Evolutionary conservation across 345 rosid genomes (phyloP).

Genomic region (Moringa oleifera): DNA sequence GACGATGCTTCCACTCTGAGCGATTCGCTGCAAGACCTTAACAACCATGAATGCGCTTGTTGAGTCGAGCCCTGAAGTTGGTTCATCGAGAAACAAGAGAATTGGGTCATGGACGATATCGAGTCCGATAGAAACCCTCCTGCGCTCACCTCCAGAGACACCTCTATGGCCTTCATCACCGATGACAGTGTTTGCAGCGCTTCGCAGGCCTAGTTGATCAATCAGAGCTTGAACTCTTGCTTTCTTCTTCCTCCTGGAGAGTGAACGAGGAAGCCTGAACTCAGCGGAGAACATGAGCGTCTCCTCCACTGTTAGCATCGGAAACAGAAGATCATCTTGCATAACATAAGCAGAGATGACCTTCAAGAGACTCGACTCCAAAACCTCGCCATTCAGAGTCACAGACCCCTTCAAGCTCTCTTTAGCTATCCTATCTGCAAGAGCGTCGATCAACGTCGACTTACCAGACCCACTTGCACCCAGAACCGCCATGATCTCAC

Average conservation of each 20-base stretch:
- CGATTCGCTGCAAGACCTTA: slow-evolving; percentile 81
- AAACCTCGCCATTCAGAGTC: slow-evolving; percentile 65
- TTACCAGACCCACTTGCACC: slow-evolving; percentile 97
- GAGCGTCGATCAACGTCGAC: slow-evolving; percentile 85
- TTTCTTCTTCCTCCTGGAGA: slow-evolving; percentile 60
- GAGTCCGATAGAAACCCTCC: slow-evolving; percentile 81
- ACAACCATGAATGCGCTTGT: slow-evolving; percentile 95
- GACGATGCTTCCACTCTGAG: slow-evolving; percentile 85
- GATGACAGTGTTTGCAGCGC: slow-evolving; percentile 76
- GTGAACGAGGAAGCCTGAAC: slow-evolving; percentile 85
- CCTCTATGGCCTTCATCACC: slow-evolving; percentile 98
- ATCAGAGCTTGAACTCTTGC: slow-evolving; percentile 83
- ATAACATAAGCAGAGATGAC: slow-evolving; percentile 91
- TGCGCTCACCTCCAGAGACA: slow-evolving; percentile 84
- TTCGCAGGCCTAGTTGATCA: slow-evolving; percentile 74
- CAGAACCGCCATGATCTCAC: slow-evolving; percentile 88
- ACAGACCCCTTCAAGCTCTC: slow-evolving; percentile 75
- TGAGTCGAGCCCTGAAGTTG: slow-evolving; percentile 92
- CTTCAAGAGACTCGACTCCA: slow-evolving; percentile 69
- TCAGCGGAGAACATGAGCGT: slow-evolving; percentile 93
- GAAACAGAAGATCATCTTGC: slow-evolving; percentile 94
- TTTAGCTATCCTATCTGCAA: slow-evolving; percentile 69
- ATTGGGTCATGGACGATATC: slow-evolving; percentile 88
- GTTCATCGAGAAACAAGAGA: slow-evolving; percentile 81
- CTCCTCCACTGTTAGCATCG: slow-evolving; percentile 91